phyloP scores from a whole-genome alignment of 192 early-diverging fungal genomes.

The Spizellomyces punctatus region DNA sequence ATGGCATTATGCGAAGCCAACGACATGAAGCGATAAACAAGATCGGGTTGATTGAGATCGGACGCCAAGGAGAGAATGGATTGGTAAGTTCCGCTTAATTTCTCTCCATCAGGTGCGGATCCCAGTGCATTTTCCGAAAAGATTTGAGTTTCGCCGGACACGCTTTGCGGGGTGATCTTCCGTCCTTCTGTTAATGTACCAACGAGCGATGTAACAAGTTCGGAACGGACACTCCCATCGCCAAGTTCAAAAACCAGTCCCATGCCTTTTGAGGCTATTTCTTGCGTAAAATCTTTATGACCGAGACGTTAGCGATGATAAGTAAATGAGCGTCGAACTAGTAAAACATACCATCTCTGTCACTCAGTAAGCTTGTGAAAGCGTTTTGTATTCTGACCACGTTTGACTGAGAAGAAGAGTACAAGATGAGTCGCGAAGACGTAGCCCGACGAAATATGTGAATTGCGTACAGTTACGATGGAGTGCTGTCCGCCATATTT shows the following conservation, averaged over 20 bases:
- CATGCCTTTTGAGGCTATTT: constrained; percentile 85
- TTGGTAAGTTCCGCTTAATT: constrained; percentile 26
- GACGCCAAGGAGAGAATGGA: constrained; percentile 83
- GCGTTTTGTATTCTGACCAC: constrained; percentile 71
- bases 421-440: not conserved
- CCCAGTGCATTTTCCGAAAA: constrained; percentile 73
- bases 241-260: constrained; percentile 82
- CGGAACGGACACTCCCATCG: constrained; percentile 64
- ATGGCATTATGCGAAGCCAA: constrained; percentile 89
- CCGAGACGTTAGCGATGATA: constrained; percentile 25
- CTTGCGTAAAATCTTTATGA: constrained; percentile 68
- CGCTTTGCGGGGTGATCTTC: constrained; percentile 52
- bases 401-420: constrained; percentile 32
- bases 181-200: constrained; percentile 77
- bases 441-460: not conserved
- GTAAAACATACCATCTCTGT: constrained; percentile 64
- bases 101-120: constrained; percentile 70
- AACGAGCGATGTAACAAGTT: constrained; percentile 72
- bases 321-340: constrained; percentile 27
- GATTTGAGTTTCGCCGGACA: constrained; percentile 72
- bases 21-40: constrained; percentile 93
- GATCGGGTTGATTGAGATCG: constrained; percentile 91
- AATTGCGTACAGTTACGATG: constrained; percentile 30
- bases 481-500: constrained; percentile 64
- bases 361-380: constrained; percentile 74